Evolutionary conservation across 176 grass and related monocot genomes (phyloP).

Genomic region (Eleusine indica): DNA sequence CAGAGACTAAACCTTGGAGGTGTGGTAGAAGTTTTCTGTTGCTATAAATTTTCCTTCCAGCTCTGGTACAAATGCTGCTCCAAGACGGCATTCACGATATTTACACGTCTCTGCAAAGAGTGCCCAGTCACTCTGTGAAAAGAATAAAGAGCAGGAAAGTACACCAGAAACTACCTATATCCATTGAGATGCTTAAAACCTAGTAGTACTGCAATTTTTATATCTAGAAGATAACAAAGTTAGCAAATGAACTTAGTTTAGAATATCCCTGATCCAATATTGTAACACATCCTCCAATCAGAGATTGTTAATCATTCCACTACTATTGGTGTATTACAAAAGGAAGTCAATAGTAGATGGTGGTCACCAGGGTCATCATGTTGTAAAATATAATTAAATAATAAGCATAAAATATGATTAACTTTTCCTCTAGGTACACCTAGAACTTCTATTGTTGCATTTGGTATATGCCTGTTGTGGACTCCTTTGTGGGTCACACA

Average conservation of each 20-base stretch:
- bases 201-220: conserved; percentile 5
- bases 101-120: conserved; percentile 67
- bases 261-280: background rate
- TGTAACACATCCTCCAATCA: background rate
- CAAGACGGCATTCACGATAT: conserved; percentile 64
- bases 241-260: background rate
- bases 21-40: conserved; percentile 94
- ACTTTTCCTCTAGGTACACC: background rate
- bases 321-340: background rate
- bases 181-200: background rate
- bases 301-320: background rate
- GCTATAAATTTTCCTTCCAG: conserved; percentile 77
- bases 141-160: background rate
- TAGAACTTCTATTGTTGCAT: background rate
- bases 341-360: background rate
- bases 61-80: conserved; percentile 70
- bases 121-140: conserved; percentile 22
- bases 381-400: background rate
- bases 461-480: background rate
- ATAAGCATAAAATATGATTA: background rate
- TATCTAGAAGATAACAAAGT: background rate
- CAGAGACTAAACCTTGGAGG: conserved; percentile 59
- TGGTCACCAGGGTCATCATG: background rate
- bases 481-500: no score
- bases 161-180: background rate